phyloP scores from a whole-genome alignment of 306 rosid genomes.

The Casuarina equisetifolia region DNA sequence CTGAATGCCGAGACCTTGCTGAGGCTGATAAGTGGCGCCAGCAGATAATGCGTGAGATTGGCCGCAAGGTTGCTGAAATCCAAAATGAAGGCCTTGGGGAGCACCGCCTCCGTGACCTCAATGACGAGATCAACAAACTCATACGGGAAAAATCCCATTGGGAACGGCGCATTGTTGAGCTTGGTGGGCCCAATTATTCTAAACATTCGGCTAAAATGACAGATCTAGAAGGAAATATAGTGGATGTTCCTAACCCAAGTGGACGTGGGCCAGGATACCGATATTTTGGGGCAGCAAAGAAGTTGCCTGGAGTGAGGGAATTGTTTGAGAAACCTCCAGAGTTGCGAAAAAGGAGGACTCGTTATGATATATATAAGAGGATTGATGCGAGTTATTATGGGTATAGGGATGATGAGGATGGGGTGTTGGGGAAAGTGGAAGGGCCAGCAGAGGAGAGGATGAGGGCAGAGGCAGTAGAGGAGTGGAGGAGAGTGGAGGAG shows the following conservation, averaged over 20 bases:
- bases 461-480: conserved; percentile 64
- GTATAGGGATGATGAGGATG: conserved; percentile 88
- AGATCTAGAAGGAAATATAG: conserved; percentile 87
- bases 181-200: conserved; percentile 75
- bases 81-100: conserved; percentile 94
- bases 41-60: conserved; percentile 91
- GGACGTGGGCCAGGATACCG: conserved; percentile 95
- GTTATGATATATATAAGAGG: conserved; percentile 81
- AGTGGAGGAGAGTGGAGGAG: conserved; percentile 76
- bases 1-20: conserved; percentile 93
- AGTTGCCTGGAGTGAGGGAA: conserved; percentile 78
- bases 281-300: conserved; percentile 89
- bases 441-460: conserved; percentile 62
- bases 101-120: conserved; percentile 96
- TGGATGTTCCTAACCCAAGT: conserved; percentile 88
- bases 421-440: conserved; percentile 67
- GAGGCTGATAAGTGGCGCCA: conserved; percentile 94
- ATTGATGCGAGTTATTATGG: conserved; percentile 89
- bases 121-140: conserved; percentile 93
- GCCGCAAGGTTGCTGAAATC: conserved; percentile 97
- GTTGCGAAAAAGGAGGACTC: conserved; percentile 73
- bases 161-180: conserved; percentile 88
- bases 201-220: conserved; percentile 84
- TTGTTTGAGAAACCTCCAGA: conserved; percentile 91
- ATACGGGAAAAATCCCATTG: conserved; percentile 76